Base-by-base conservation (phyloP, 2,329 filamentous ascomycete species). In the Penicillium freii region DNA sequence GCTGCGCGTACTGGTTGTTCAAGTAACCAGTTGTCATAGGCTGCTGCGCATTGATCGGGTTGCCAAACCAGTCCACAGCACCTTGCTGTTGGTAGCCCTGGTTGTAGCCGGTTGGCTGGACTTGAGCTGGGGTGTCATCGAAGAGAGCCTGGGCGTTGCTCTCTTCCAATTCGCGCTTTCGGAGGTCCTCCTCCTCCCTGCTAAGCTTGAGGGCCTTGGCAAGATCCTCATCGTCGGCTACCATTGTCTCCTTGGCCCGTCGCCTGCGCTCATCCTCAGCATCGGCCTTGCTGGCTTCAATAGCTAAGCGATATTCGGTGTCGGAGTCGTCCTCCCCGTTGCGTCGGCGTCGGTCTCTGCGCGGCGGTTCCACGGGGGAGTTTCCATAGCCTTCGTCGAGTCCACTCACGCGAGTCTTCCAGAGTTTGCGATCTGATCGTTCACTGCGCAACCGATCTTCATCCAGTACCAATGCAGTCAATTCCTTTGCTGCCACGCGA, bases 11-110 rank as follows among this genome's bases (percentile, higher is more conserved):
- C 59, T 86, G 84, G 66, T 85, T 87, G 75, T 87, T 87, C 62
- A 88, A 75, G 68, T 82, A 88, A 6, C 86, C 86, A 15, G 86
- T 89, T 53, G 80, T 83, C 73, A 92, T 87, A 65, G 88, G 79
- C 63, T 82, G 82, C 72, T 90, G 88, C 68, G 86, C 87, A 57
- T 93, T 90, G 69, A 97, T 88, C 13, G 92, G 91, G 74, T 99
- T 99, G 58, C 93, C 94, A 68, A 95, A 94, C 86, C 95, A 97
- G 76, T 99, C 94, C 19, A 99, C 94, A 13, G 91, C 91, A 56
- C 89, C 89, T 72, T 96, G 93, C 77, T 99, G 94, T 78, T 97
- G 92, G 71, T 99, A 99, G 46, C 93, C 93, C 77, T 96, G 92
- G 75, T 97, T 97, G 79, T 91, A 92, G 36, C 92, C 93, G 15